Conservation (phyloP, 192 early-diverging fungal species). For the Linnemannia schmuckeri region DNA sequence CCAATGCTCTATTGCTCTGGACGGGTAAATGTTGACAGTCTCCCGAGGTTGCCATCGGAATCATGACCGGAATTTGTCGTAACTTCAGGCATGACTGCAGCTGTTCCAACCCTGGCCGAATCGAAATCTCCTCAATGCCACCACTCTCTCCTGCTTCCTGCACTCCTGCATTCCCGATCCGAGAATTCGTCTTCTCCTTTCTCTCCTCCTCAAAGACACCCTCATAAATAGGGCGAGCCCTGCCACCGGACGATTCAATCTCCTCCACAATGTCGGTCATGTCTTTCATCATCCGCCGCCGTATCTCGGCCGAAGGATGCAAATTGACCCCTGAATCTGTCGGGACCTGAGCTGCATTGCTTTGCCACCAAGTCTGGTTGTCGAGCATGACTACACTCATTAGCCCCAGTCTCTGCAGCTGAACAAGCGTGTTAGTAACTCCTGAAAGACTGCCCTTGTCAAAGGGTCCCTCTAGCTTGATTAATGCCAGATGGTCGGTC, state of each 20-base stretch:
- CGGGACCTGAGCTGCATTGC: slow-evolving; percentile 9
- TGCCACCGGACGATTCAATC: slow-evolving; percentile 80
- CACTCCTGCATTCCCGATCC: not conserved
- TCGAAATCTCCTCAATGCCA: slow-evolving; percentile 14
- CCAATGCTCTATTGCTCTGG: slow-evolving; percentile 64
- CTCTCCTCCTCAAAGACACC: slow-evolving; percentile 64
- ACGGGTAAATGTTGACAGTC: slow-evolving; percentile 58
- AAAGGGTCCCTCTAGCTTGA: slow-evolving; percentile 69
- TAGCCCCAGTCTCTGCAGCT: slow-evolving; percentile 75
- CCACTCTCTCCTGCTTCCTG: slow-evolving; percentile 17
- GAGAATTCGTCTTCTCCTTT: not conserved
- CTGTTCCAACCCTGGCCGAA: slow-evolving; percentile 60
- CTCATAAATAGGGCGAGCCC: slow-evolving; percentile 76
- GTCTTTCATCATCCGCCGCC: slow-evolving; percentile 63
- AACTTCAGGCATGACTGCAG: slow-evolving; percentile 73
- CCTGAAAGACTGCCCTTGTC: slow-evolving; percentile 46
- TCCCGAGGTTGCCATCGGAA: slow-evolving; percentile 59
- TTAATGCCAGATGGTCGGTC: slow-evolving; percentile 69
- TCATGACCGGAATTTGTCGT: slow-evolving; percentile 74
- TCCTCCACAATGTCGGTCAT: slow-evolving; percentile 72
- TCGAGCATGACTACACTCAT: slow-evolving; percentile 76
- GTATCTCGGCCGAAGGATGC: slow-evolving; percentile 30
- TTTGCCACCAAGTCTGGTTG: slow-evolving; percentile 60
- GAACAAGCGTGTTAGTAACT: slow-evolving; percentile 70
- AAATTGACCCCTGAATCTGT: slow-evolving; percentile 2